phyloP scores from a whole-genome alignment of 225 moss, liverwort and hornwort species.

The Straminergon stramineum region DNA sequence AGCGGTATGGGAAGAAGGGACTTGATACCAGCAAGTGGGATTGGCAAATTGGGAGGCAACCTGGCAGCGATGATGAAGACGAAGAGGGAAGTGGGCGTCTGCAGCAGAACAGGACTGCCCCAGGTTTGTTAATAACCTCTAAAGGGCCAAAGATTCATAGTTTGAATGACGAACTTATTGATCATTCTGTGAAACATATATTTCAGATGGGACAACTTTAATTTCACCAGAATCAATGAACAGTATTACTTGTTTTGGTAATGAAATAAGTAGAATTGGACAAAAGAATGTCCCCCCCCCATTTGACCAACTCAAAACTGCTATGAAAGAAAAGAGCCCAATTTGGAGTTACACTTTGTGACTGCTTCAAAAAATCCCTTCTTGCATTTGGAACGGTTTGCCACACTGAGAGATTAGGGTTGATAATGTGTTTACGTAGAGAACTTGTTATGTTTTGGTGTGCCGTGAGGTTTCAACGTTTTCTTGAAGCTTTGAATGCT shows the following conservation, averaged over 20 bases:
- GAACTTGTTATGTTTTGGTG: background rate
- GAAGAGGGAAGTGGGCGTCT: background rate
- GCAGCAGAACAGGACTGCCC: background rate
- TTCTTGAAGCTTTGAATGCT: background rate
- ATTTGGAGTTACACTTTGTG: background rate
- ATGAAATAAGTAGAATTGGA: background rate
- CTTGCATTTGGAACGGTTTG: background rate
- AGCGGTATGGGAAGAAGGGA: constrained; percentile 22
- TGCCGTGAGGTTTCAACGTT: background rate
- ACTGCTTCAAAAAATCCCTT: background rate
- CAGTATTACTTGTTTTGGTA: no score
- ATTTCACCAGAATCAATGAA: background rate
- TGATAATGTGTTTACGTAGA: background rate
- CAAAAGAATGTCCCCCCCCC: background rate
- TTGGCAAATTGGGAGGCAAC: constrained; percentile 26
- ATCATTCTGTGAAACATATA: background rate
- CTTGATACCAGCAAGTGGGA: constrained; percentile 25
- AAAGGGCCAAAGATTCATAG: no score
- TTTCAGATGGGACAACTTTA: background rate
- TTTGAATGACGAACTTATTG: background rate
- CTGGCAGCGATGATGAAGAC: constrained; percentile 11
- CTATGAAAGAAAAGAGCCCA: no score
- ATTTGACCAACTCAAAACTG: background rate
- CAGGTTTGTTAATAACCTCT: constrained; percentile 4
- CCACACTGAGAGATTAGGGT: background rate